Evolutionary conservation across 495 filamentous ascomycete species (phyloP), one percentile per base, ranked within the genome.

Genomic region (Friedmanniomyces endolithicus): DNA sequence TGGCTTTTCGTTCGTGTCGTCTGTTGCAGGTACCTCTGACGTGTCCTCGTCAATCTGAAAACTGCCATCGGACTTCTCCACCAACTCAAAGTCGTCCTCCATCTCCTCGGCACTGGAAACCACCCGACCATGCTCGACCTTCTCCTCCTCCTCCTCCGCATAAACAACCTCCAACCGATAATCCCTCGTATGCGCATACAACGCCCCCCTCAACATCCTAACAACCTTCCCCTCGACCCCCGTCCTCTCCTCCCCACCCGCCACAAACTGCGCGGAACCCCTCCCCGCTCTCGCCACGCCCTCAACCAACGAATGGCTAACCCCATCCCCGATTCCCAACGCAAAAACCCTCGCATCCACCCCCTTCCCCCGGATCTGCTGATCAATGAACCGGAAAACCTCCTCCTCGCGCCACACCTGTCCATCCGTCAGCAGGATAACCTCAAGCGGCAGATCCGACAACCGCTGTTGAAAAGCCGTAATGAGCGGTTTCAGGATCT

Each of bases 351-450:
- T 74, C 19, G 81, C 72, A 8, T 70, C 68, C 6, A 72, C 72
- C n/a, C 77, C 68, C 37, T 64, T 70, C 35, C 71, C 56, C 7
- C 61, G 54, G 7, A 83, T 67, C 48, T 77, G 54, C n/a, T 69
- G 45, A 56, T 77, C 76, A 29, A 85, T 61, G 61, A 80, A 77
- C 11, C 50, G 11, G 59, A 86, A 83, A 1, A 87, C 56, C 0
- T n/a, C 6, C 0, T 76, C 51, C 53, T 82, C 78, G 6, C 75
- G 22, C 74, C 76, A 85, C 23, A 85, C 78, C 60, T 85, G 70
- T n/a, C 85, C 85, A 63, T 87, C 85, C 0, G 85, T 87, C 31
- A 86, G 65, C 22, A 88, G 57, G 51, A 88, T 76, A 1, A 85
- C 72, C 50, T 85, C 80, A n/a, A 82, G 68, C 12, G 76, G 66